Evolutionary conservation across 768 basidiomycete species (phyloP), one percentile per base, ranked within the genome.

Genomic region (Cubamyces sp.): DNA sequence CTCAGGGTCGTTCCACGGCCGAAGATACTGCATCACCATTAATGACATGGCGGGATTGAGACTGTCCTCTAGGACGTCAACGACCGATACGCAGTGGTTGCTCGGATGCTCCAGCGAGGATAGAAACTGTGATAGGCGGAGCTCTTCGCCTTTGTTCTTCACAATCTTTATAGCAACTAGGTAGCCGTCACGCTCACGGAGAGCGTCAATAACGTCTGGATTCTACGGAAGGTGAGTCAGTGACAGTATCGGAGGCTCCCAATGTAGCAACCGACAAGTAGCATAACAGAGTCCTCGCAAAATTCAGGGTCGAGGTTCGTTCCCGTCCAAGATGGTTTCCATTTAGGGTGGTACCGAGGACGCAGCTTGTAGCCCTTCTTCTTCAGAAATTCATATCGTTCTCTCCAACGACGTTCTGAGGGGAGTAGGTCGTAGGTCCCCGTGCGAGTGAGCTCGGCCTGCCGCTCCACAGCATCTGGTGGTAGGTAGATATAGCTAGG

Each of bases 31-130:
- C 68, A 66, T 68, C 21, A 75, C 68, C 48, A 74, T 50, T 1
- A 68, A 52, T 0, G 49, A 42, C 5, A 14, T 45, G 5, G 15
- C n/a, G 5, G 42, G 11, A 14, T 64, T 50, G 4, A 66, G 45
- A 2, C 64, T 61, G 50, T 71, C 69, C 3, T 48, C 19, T 3
- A 73, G 43, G 7, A 66, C 37, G 1, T 74, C 70, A 3, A 68
- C 18, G 2, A 74, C 25, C 0, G 65, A 60, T 1, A 70, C 70
- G 21, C 61, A 71, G 47, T 74, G 73, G 23, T 74, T 73, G 5
- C 7, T 16, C 0, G 67, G 49, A 12, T 60, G 40, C 18, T 54
- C 3, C 3, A 64, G 21, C n/a, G 53, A 60, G 19, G 53, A 41
- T 9, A 68, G 40, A 5, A 48, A 57, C 15, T 46, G 62, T 9